Percentiles rank a stretch among this genome's conserved stretches.
Conservation (phyloP, 495 filamentous ascomycete genomes). For the Parachaetomium inaequale region DNA sequence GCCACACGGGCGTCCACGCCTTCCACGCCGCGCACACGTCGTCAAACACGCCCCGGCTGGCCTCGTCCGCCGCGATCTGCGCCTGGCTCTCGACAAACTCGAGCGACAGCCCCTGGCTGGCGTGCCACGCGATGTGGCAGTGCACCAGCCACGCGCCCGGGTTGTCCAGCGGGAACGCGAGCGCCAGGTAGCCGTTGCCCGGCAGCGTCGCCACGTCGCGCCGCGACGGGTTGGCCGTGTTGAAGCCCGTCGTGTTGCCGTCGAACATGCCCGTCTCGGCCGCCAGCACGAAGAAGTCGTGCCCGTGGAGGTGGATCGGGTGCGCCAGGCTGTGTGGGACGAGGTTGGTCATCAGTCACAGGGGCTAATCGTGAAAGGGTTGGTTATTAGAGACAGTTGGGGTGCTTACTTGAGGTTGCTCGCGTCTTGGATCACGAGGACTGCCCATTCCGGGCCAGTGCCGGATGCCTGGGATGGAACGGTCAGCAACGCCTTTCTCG, state of each 20-base stretch:
- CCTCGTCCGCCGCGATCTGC: neutral
- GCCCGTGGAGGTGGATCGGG: constrained; percentile 48
- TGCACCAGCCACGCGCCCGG: constrained; percentile 47
- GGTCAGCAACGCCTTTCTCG: neutral
- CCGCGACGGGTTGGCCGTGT: constrained; percentile 47
- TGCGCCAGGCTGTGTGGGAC: constrained; percentile 16
- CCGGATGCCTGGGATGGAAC: neutral
- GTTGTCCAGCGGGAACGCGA: constrained; percentile 48
- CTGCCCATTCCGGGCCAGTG: neutral
- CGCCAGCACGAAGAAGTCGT: constrained; percentile 56
- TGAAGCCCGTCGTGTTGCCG: neutral
- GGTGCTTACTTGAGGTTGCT: constrained; percentile 12
- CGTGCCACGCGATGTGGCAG: constrained; percentile 54
- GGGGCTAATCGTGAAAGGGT: constrained; percentile 28
- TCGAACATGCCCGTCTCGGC: constrained; percentile 29
- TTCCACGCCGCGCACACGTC: neutral
- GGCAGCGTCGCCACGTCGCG: constrained; percentile 56
- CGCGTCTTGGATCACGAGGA: constrained; percentile 4
- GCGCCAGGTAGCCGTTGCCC: constrained; percentile 32
- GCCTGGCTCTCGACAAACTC: constrained; percentile 43
- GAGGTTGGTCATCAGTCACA: neutral
- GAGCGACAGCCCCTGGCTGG: constrained; percentile 40
- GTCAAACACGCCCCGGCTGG: neutral
- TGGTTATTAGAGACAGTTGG: constrained; percentile 23
- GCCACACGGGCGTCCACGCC: neutral